Percentiles rank a stretch among this genome's conserved stretches.
Conservation (phyloP, 2,329 filamentous ascomycete species). For the Aspergillus candidus region DNA sequence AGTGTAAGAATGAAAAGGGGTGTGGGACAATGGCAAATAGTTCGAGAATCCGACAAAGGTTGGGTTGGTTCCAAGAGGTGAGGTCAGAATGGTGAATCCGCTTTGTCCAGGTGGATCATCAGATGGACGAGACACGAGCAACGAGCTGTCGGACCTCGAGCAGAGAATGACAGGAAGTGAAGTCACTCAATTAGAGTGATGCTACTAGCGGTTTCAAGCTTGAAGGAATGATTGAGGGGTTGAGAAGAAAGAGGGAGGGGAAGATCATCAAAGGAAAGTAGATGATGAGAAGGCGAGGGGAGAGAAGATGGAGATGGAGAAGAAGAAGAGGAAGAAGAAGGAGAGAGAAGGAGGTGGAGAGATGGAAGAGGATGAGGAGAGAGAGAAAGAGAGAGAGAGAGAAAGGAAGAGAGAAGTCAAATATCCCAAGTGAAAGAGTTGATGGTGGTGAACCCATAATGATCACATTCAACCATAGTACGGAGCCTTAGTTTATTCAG, state of each 20-base stretch:
- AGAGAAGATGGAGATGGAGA: constrained; percentile 11
- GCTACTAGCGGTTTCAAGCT: constrained; percentile 23
- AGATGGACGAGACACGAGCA: constrained; percentile 6
- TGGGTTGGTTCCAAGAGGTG: constrained; percentile 8
- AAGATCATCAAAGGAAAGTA: constrained; percentile 15
- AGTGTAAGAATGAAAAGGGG: constrained; percentile 7
- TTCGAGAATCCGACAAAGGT: constrained; percentile 5
- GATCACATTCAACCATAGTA: too few species aligned
- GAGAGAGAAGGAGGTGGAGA: not conserved
- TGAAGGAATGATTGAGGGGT: constrained; percentile 42
- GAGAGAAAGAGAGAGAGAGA: constrained; percentile 16
- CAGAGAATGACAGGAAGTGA: constrained; percentile 24
- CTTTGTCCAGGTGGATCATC: constrained; percentile 6
- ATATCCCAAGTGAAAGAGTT: too few species aligned
- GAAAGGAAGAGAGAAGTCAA: constrained; percentile 12
- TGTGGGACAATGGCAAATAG: constrained; percentile 5
- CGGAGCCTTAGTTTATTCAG: too few species aligned
- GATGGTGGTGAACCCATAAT: too few species aligned
- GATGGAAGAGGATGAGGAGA: constrained; percentile 9
- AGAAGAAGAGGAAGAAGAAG: constrained; percentile 11
- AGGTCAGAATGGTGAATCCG: not conserved
- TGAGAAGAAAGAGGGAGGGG: constrained; percentile 25
- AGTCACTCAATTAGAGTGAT: constrained; percentile 26
- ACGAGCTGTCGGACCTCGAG: constrained; percentile 14
- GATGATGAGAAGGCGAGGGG: constrained; percentile 13